Evolutionary conservation across 2,329 filamentous ascomycete genomes (phyloP).

Genomic region (Hymenoscyphus fraxineus): DNA sequence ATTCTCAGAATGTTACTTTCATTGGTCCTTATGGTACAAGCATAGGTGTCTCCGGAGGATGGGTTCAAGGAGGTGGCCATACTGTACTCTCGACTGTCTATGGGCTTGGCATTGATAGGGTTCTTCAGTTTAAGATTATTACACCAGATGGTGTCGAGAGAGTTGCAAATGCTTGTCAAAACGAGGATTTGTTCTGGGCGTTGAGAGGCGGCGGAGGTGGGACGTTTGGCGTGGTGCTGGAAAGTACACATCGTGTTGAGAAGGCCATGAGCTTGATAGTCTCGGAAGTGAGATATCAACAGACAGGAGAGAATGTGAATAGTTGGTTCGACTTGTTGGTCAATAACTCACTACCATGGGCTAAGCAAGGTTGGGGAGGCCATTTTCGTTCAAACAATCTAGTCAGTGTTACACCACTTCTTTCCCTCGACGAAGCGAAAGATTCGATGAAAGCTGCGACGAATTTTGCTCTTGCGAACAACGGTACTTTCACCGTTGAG

Average conservation of each 20-base stretch:
- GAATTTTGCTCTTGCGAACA: slow-evolving; percentile 9
- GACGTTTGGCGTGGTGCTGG: slow-evolving; percentile 42
- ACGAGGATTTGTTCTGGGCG: slow-evolving; percentile 49
- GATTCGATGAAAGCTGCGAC: slow-evolving; percentile 16
- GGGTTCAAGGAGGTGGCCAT: slow-evolving; percentile 50
- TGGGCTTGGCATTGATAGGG: slow-evolving; percentile 49
- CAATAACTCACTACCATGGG: slow-evolving; percentile 20
- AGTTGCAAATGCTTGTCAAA: slow-evolving; percentile 39
- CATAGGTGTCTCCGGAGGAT: slow-evolving; percentile 50
- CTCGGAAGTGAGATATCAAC: slow-evolving; percentile 16
- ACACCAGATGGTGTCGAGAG: slow-evolving; percentile 44
- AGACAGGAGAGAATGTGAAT: slow-evolving; percentile 8
- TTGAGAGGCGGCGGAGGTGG: slow-evolving; percentile 45
- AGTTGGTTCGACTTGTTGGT: slow-evolving; percentile 17
- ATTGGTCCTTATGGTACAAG: slow-evolving; percentile 33
- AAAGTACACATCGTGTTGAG: slow-evolving; percentile 20
- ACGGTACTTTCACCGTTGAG: neutral
- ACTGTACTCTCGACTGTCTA: slow-evolving; percentile 48
- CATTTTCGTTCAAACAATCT: slow-evolving; percentile 15
- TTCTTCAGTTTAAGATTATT: slow-evolving; percentile 46
- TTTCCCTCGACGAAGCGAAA: slow-evolving; percentile 16
- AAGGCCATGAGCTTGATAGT: slow-evolving; percentile 12
- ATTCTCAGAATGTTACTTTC: slow-evolving; percentile 29
- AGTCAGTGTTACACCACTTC: slow-evolving; percentile 19
- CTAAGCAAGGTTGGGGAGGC: slow-evolving; percentile 22